Evolutionary conservation across 2,329 filamentous ascomycete species (phyloP), one percentile per base, ranked within the genome.

Genomic region (Gaeumannomyces tritici): DNA sequence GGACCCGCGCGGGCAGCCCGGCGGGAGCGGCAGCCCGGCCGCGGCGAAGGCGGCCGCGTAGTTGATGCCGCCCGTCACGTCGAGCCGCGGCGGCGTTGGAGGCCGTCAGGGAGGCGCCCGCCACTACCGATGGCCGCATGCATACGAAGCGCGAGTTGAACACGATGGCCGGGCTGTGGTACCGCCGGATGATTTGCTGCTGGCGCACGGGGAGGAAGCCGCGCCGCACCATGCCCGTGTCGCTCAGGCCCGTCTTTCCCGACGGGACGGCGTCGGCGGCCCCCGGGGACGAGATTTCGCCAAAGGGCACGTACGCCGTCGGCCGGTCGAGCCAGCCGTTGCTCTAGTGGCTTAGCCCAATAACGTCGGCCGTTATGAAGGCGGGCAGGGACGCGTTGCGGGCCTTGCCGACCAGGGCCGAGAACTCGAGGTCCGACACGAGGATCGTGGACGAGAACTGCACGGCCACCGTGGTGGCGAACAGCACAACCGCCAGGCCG

Each of bases 371-470:
- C 26, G 65, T 63, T 26, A 65, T 54, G 26, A 62, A 63, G 29
- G 64, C 29, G 33, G 66, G 65, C 15, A 65, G n/a, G 13, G 55
- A 56, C 13, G 60, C 61, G n/a, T 65, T 62, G 35, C 62, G 58
- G 13, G 64, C 24, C 18, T 64, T 56, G 15, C 62, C 64, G 2
- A 64, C 60, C 60, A 67, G 63, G 3, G 58, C 58, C 12, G 61
- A 59, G 28, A 64, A 59, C 26, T 63, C 63, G 15, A 68, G 59
- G 61, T 68, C 67, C 12, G 65, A 64, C 27, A 67, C 63, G n/a
- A 68, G 63, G 29, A 67, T 65, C 11, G 66, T 67, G 13, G 66
- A 67, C 12, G 62, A 62, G 54, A 68, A 68, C 28, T 68, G 66
- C 18, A 62, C 61, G 9, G 66, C 67, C 21, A 67, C 55, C 7